These are phyloP conservation scores for Pyrenochaeta sp. DNA, from an alignment of 2,329 filamentous ascomycete genomes.

Conservation along the genomic window DNA sequence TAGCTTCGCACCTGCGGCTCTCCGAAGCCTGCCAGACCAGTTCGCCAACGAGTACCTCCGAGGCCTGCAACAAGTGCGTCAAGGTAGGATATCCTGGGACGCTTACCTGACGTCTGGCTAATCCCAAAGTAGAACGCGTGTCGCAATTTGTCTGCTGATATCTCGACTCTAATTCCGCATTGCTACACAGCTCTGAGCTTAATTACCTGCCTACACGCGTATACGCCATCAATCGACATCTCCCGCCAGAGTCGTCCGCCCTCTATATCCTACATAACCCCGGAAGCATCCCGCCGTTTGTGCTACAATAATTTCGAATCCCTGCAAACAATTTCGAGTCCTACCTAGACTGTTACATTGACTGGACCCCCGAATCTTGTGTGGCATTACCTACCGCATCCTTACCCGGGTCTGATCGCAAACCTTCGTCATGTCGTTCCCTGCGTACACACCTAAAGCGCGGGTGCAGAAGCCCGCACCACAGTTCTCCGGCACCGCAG, in stretches of 20 bases:
- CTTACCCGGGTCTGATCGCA: conserved; percentile 6
- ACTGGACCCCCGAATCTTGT: conserved; percentile 6
- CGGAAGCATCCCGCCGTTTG: conserved; percentile 2
- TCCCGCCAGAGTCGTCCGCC: conserved; percentile 4
- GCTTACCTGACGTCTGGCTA: conserved; percentile 27
- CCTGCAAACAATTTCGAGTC: conserved; percentile 7
- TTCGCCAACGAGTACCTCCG: conserved; percentile 3
- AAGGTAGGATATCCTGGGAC: conserved; percentile 9
- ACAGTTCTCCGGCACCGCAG: conserved; percentile 48
- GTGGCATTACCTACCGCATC: conserved; percentile 17
- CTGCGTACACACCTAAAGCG: conserved; percentile 48
- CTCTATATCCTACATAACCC: conserved; percentile 1
- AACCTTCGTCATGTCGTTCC: conserved; percentile 38
- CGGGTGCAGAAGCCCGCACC: conserved; percentile 53
- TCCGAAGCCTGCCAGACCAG: conserved; percentile 1
- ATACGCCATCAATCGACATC: neutral
- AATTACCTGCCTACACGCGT: conserved; percentile 9
- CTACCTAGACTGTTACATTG: neutral
- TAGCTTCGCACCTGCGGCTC: conserved; percentile 4
- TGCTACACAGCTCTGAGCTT: conserved; percentile 12
- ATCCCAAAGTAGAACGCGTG: conserved; percentile 25
- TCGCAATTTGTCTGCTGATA: conserved; percentile 44
- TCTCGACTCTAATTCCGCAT: conserved; percentile 9
- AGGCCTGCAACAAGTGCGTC: conserved; percentile 5
- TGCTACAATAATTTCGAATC: conserved; percentile 5